Evolutionary conservation across 805 yeast species (phyloP).

Genomic region (Saccharomycopsis oosterbeekiorum): DNA sequence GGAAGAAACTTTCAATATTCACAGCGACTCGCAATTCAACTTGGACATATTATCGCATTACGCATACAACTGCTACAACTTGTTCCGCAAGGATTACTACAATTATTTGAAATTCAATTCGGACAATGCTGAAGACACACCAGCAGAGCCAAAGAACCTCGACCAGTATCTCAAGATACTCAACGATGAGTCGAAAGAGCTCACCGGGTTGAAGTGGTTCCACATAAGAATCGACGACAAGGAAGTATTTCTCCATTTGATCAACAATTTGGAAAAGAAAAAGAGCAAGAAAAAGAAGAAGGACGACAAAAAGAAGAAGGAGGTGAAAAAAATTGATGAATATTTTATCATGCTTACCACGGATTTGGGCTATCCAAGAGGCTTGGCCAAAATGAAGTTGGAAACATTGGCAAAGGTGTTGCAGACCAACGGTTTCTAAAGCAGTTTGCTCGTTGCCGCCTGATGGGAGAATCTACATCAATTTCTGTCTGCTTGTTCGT

Average conservation of each 20-base stretch:
- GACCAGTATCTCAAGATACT: neutral
- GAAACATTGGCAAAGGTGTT: conserved; percentile 6
- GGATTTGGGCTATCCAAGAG: conserved; percentile 11
- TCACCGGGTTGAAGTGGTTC: conserved; percentile 13
- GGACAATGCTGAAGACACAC: neutral
- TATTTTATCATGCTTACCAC: conserved; percentile 11
- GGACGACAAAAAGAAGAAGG: conserved; percentile 1
- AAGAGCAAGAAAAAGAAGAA: neutral
- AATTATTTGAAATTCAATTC: conserved; percentile 4
- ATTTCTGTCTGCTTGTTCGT: neutral
- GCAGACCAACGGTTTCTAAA: conserved; percentile 6
- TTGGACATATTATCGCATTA: conserved; percentile 11
- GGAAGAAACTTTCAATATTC: neutral
- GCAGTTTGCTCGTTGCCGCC: neutral
- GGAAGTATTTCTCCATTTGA: conserved; percentile 10
- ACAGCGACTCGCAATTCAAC: conserved; percentile 3
- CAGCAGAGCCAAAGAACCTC: conserved; percentile 3
- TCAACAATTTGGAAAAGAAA: conserved; percentile 1
- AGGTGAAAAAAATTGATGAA: conserved; percentile 9
- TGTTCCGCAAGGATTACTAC: conserved; percentile 8
- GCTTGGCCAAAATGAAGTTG: conserved; percentile 14
- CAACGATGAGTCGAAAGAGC: neutral
- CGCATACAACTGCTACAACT: conserved; percentile 7
- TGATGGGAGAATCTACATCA: neutral
- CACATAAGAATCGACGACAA: conserved; percentile 8